Conservation (phyloP, 2,329 filamentous ascomycete genomes). For the Sclerotiophoma versabilis region DNA sequence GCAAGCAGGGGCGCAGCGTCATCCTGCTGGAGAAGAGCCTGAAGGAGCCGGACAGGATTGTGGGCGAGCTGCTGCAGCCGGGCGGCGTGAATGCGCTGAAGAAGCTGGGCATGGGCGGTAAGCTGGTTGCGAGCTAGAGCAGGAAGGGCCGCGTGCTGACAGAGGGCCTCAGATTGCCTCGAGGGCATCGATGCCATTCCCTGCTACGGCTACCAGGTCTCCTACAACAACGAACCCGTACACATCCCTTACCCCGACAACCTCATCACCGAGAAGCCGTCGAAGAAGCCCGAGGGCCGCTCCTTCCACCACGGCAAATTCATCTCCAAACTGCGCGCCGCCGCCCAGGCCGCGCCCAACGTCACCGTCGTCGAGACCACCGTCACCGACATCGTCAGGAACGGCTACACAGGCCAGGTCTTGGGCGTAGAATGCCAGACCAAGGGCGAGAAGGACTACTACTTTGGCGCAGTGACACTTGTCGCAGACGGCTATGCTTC, state of each 20-base stretch:
- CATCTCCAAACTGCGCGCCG: constrained; percentile 79
- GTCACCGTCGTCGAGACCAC: constrained; percentile 92
- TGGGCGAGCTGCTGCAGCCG: constrained; percentile 93
- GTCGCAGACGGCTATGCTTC: constrained; percentile 92
- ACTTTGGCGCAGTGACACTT: constrained; percentile 88
- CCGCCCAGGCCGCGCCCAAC: constrained; percentile 77
- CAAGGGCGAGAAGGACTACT: constrained; percentile 70
- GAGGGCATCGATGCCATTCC: constrained; percentile 87
- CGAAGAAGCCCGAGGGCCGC: constrained; percentile 68
- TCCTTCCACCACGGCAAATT: constrained; percentile 96
- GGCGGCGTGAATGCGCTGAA: constrained; percentile 84
- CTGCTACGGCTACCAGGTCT: constrained; percentile 85
- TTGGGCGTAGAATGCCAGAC: constrained; percentile 83
- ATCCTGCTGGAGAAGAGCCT: constrained; percentile 87
- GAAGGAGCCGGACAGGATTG: constrained; percentile 93
- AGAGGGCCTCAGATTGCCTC: constrained; percentile 66
- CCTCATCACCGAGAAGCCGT: constrained; percentile 48
- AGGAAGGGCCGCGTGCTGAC: constrained; percentile 9
- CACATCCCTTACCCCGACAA: constrained; percentile 79
- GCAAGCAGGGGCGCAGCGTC: constrained; percentile 88
- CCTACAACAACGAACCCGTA: constrained; percentile 78
- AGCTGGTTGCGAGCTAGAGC: neutral
- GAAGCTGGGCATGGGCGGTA: constrained; percentile 73
- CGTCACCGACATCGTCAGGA: constrained; percentile 76
- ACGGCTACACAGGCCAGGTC: constrained; percentile 72